Conservation (phyloP, 148 eudicot genomes). For the Beta vulgaris region DNA sequence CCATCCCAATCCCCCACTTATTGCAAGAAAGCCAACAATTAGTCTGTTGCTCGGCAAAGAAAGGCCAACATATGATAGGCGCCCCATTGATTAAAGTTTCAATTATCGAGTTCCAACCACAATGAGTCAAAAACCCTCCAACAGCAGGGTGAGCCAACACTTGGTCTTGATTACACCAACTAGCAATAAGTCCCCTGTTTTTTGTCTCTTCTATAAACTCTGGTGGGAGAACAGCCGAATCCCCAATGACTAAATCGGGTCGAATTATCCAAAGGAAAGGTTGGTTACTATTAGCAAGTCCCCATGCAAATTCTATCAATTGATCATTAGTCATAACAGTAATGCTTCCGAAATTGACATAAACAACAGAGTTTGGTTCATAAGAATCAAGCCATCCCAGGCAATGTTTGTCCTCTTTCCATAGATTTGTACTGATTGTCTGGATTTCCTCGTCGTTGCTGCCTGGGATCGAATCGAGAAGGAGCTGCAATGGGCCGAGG, state of each 20-base stretch:
- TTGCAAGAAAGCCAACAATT: slow-evolving; percentile 35
- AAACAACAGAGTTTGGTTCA: slow-evolving; percentile 20
- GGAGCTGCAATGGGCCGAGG: slow-evolving; percentile 42
- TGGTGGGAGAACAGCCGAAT: slow-evolving; percentile 14
- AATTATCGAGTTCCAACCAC: slow-evolving; percentile 36
- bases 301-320: slow-evolving; percentile 36
- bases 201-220: slow-evolving; percentile 28
- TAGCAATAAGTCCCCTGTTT: slow-evolving; percentile 12
- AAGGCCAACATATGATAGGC: slow-evolving; percentile 40
- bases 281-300: slow-evolving; percentile 30
- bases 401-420: slow-evolving; percentile 39
- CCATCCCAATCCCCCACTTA: slow-evolving; percentile 36
- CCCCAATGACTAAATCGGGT: slow-evolving; percentile 26
- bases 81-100: slow-evolving; percentile 28
- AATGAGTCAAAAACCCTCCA: slow-evolving; percentile 33
- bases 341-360: slow-evolving; percentile 34
- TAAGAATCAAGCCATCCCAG: slow-evolving; percentile 26
- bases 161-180: slow-evolving; percentile 34
- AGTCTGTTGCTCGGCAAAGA: slow-evolving; percentile 36
- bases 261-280: slow-evolving; percentile 36
- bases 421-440: slow-evolving; percentile 32
- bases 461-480: slow-evolving; percentile 15
- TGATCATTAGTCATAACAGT: slow-evolving; percentile 29
- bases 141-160: slow-evolving; percentile 31
- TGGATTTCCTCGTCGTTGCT: background rate